Evolutionary conservation across 306 rosid genomes (phyloP), one percentile per base, ranked within the genome.

Genomic region (Inga leiocalycina): DNA sequence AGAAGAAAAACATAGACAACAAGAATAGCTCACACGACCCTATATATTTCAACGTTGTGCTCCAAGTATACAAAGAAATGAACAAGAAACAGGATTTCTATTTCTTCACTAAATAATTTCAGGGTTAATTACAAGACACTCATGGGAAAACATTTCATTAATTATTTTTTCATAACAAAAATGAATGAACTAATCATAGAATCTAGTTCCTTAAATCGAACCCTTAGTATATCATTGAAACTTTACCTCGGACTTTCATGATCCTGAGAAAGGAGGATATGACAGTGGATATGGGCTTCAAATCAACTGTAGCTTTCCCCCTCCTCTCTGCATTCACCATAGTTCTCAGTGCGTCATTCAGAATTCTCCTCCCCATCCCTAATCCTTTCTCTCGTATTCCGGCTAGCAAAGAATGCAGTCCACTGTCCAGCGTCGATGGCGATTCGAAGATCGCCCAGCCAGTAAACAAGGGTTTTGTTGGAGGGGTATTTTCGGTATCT

Each of bases 181-280:
- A 6, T 11, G 20, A 19, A 2, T 10, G 43, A 65, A 27, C 34
- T 24, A 56, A 20, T 19, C 27, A 64, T 12, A 51, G n/a, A 41
- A 75, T 2, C 2, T 0, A 24, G 52, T 16, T 6, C 22, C 68
- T 37, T 9, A 7, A 75, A 66, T 44, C 4, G 45, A 84, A 68
- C n/a, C 6, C 22, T 24, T 65, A 16, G 27, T 17, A 43, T 20
- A 16, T 15, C 4, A 24, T 13, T 6, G 10, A 22, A 66, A 71
- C 9, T 39, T 76, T 91, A 94, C 98, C 98, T 73, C 88, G 93
- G 80, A 88, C 81, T 88, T 89, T 94, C 98, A 92, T 94, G 89
- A 94, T 86, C 52, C 82, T 89, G 75, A 94, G 97, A 87, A 94
- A 92, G 19, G 97, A 91, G 75, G 97, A 90, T 67, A 92, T 94